Conservation (phyloP, 106 monocot genomes). For the Dendrobium officinale region DNA sequence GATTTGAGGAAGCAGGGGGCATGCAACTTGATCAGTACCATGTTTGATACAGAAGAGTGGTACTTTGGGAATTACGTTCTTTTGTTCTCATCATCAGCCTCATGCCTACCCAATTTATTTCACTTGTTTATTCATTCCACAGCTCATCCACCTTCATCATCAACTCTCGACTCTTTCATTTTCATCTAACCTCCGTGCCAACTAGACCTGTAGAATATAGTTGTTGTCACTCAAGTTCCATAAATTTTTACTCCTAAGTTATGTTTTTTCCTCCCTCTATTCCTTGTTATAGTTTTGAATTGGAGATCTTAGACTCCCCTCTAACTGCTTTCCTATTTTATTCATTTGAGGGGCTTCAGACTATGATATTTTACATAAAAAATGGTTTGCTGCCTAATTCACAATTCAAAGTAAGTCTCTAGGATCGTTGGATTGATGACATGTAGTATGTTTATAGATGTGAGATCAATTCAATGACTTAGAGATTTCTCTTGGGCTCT, state of each 20-base stretch:
- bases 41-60: neutral
- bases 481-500: neutral
- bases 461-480: neutral
- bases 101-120: too few relatives aligned
- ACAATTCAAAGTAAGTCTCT: neutral
- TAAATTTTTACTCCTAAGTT: neutral
- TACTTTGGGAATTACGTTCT: too few relatives aligned
- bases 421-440: neutral
- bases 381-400: neutral
- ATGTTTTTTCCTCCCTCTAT: neutral
- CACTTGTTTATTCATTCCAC: neutral
- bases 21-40: neutral
- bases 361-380: neutral
- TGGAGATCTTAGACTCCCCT: neutral
- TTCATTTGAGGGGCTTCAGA: neutral
- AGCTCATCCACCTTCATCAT: neutral
- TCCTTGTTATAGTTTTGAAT: neutral
- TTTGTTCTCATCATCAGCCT: too few relatives aligned
- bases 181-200: neutral
- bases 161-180: neutral
- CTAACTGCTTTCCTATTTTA: neutral
- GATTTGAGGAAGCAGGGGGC: neutral
- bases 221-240: neutral
- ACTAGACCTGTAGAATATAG: neutral
- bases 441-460: neutral